Evolutionary conservation across 257 asterid genomes (phyloP).

Genomic region (Solanum raphanifolium): DNA sequence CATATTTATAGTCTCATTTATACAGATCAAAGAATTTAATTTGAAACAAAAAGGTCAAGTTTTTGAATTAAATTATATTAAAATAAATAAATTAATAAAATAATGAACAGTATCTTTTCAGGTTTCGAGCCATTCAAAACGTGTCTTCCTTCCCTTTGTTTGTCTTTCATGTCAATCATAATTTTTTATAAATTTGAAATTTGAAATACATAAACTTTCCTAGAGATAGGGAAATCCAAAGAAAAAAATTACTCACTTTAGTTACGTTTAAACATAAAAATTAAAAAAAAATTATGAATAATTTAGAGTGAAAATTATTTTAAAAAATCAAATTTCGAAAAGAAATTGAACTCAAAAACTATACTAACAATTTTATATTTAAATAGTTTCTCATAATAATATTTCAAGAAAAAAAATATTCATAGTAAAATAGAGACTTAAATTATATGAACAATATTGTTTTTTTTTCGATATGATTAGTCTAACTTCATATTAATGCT

Average conservation of each 20-base stretch:
- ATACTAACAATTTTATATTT: neutral
- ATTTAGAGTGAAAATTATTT: neutral
- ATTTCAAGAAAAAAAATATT: neutral
- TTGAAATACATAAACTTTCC: neutral
- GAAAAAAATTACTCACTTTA: neutral
- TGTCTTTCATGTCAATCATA: neutral
- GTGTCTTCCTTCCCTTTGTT: neutral
- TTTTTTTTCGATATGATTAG: neutral
- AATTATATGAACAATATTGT: neutral
- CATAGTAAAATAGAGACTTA: neutral
- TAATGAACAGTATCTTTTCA: neutral
- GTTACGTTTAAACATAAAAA: no score
- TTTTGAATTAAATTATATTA: neutral
- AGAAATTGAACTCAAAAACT: neutral
- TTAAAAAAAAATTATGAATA: no score
- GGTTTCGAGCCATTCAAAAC: conserved; percentile 1
- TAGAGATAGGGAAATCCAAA: neutral
- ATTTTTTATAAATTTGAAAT: neutral
- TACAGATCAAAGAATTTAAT: neutral
- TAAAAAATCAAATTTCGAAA: neutral
- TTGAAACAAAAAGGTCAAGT: neutral
- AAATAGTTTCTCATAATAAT: neutral
- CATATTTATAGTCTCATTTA: neutral
- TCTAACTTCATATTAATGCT: neutral
- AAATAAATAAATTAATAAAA: neutral